Conservation (phyloP, 2,329 filamentous ascomycete species). For the Emergomyces pasteurianus region DNA sequence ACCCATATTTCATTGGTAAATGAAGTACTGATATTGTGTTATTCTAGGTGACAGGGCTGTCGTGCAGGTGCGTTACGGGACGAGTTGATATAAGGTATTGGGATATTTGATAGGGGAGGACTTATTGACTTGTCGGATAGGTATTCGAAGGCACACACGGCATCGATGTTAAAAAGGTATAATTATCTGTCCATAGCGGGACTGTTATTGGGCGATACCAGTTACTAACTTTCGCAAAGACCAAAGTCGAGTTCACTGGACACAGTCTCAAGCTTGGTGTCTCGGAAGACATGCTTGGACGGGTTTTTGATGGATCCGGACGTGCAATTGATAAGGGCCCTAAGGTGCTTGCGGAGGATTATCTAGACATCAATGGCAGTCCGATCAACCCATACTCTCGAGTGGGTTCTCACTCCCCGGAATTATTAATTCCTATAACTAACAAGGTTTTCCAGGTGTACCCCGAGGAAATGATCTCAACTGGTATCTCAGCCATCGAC, state of each 20-base stretch:
- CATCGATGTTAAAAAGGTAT: slow-evolving; percentile 95
- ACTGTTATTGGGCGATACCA: background rate
- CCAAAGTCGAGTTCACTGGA: slow-evolving; percentile 93
- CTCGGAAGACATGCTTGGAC: slow-evolving; percentile 98
- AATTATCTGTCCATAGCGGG: background rate
- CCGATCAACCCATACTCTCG: slow-evolving; percentile 97
- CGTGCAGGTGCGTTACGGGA: slow-evolving; percentile 59
- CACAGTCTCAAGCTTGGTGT: slow-evolving; percentile 97
- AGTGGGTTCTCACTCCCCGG: slow-evolving; percentile 41
- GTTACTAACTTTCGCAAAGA: slow-evolving; percentile 40
- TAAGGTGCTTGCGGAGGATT: slow-evolving; percentile 95
- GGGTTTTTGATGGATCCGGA: slow-evolving; percentile 96
- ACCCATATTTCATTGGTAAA: background rate
- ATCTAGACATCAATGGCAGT: slow-evolving; percentile 96
- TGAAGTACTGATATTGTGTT: background rate
- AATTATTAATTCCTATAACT: slow-evolving; percentile 4
- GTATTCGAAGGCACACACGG: slow-evolving; percentile 96
- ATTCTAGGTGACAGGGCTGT: slow-evolving; percentile 73
- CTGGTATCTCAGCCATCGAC: slow-evolving; percentile 97
- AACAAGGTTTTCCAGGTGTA: slow-evolving; percentile 55
- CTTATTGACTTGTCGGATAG: slow-evolving; percentile 43
- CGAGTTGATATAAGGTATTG: background rate
- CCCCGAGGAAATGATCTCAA: slow-evolving; percentile 99
- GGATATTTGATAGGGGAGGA: background rate
- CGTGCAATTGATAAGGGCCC: slow-evolving; percentile 98